phyloP scores from a whole-genome alignment of 1,284 basidiomycete species.

The Leccinum fuscescens region DNA sequence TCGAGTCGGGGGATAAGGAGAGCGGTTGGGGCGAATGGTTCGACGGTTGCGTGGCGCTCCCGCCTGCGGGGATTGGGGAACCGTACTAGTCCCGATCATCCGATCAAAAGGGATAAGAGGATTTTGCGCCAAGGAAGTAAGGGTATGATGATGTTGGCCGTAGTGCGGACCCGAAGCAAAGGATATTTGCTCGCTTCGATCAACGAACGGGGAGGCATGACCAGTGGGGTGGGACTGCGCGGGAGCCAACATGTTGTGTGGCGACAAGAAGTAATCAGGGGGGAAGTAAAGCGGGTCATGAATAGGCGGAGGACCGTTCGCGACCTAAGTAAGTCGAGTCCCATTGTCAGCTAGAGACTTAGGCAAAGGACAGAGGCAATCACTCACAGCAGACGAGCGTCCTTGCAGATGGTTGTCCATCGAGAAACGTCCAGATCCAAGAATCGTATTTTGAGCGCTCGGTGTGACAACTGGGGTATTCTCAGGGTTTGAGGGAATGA shows the following conservation, averaged over 20 bases:
- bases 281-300: not conserved
- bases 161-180: not conserved
- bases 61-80: too few species aligned
- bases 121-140: too few species aligned
- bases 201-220: not conserved
- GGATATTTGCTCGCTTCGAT: not conserved
- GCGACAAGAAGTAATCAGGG: not conserved
- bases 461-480: not conserved
- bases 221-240: not conserved
- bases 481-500: not conserved
- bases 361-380: not conserved
- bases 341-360: constrained; percentile 1
- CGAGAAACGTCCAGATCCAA: too few species aligned
- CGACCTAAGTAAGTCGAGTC: not conserved
- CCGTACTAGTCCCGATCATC: not conserved
- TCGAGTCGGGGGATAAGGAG: not conserved
- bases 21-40: not conserved
- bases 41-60: not conserved
- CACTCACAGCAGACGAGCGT: not conserved
- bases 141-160: not conserved
- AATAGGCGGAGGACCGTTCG: not conserved
- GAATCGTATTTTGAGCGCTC: too few species aligned
- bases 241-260: not conserved
- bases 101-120: not conserved
- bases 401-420: not conserved